A percentile compares a stretch with the other conserved stretches of the same genome.
Conservation (phyloP, 2,329 filamentous ascomycete genomes). For the Penicillium sp. region DNA sequence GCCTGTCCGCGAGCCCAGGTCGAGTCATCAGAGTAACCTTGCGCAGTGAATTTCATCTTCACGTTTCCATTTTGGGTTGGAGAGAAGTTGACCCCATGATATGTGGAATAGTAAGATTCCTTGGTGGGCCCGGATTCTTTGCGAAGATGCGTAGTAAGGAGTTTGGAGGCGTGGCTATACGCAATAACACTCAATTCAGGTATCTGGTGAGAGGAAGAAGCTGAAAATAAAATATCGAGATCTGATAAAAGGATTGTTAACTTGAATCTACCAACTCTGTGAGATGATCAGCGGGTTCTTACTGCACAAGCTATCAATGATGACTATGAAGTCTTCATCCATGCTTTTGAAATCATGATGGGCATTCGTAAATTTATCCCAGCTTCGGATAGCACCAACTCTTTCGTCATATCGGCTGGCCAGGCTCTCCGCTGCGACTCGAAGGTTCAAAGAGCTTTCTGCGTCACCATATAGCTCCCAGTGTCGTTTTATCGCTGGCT, state of each 20-base stretch:
- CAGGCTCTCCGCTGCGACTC: constrained; percentile 49
- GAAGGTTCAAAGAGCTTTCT: constrained; percentile 46
- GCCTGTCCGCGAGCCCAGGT: constrained; percentile 32
- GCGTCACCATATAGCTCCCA: constrained; percentile 52
- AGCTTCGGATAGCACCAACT: constrained; percentile 54
- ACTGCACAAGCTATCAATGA: constrained; percentile 47
- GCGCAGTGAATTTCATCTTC: constrained; percentile 25
- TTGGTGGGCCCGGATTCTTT: not conserved
- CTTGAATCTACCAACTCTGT: not conserved
- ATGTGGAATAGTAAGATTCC: constrained; percentile 10
- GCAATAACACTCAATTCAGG: not conserved
- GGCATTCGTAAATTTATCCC: constrained; percentile 47
- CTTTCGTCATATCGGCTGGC: constrained; percentile 48
- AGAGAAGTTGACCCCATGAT: constrained; percentile 24
- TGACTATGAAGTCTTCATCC: constrained; percentile 42
- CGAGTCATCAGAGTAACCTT: constrained; percentile 28
- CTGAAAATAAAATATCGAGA: constrained; percentile 45
- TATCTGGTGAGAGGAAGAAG: constrained; percentile 21
- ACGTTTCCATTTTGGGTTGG: constrained; percentile 13
- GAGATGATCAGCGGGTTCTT: not conserved
- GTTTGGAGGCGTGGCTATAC: not conserved
- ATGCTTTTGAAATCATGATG: constrained; percentile 25
- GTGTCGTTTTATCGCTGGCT: constrained; percentile 50
- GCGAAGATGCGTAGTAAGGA: not conserved
- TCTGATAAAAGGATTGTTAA: constrained; percentile 11